Evolutionary conservation across 129 eudicot genomes (phyloP), one percentile per base, ranked within the genome.

Genomic region (Arctium minus): DNA sequence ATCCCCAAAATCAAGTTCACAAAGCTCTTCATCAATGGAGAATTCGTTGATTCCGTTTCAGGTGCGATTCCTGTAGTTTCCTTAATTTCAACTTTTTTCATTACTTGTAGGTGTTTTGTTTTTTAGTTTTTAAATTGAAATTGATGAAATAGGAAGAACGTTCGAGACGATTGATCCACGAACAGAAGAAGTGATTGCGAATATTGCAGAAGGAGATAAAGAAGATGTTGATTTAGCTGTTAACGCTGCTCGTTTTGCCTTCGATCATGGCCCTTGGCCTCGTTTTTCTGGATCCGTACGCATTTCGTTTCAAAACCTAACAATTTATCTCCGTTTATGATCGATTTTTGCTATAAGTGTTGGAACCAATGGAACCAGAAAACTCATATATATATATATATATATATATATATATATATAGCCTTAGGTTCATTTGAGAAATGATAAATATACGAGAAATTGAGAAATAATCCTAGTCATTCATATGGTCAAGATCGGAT

Each of bases 181-280:
- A 79, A 92, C 86, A 7, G 97, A 86, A 32, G 97, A 91, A 38
- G 90, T 87, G 76, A 89, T 90, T 5, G 91, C 97, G 53, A 85
- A 74, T 30, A 80, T 95, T 31, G 88, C 97, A 0, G 92, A 89
- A 83, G 99, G 97, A 53, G 94, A 86, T 70, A 81, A 86, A 44
- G 97, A 87, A 42, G 99, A 95, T 77, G 87, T 95, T 32, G 99
- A 93, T 75, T 87, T 90, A 83, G 99, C 99, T 2, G 99, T 93
- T 79, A 90, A 84, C 79, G 97, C 94, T 39, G 99, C 99, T 32
- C 97, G 99, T 74, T 85, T 77, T 5, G 97, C 99, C 7, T 95
- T 95, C 35, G 97, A 95, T 83, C 77, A 91, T 79, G 99, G 99
- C n/a, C 97, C 97, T 0, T 95, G 99, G 99, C 97, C 99, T 80